Base-by-base conservation (phyloP, 169 alveolate genomes). In the Plasmodium vivax region DNA sequence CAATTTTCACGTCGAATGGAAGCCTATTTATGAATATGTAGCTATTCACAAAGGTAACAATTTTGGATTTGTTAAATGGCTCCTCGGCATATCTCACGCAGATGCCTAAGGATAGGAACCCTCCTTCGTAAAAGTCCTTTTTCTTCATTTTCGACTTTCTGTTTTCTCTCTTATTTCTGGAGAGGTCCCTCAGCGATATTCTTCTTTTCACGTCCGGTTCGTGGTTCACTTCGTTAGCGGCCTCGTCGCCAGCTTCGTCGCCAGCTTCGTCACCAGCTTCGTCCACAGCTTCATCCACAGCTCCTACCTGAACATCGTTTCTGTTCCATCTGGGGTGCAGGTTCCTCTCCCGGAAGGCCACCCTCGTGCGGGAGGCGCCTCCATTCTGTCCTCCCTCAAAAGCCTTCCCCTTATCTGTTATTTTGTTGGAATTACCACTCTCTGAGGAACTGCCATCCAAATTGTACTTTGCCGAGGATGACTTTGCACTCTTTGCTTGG, bases 11-110 rank as follows among this genome's bases (percentile, higher is more conserved):
- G n/a, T 97, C 93, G 79, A 96, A 96, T 1, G 98, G 98, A 82
- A 96, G 92, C 45, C 94, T 95, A 9, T 96, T 96, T 27, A 96
- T 95, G 82, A 97, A 96, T n/a, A 96, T 96, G 84, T 94, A 97
- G 19, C 97, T 94, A 92, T 96, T 95, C n/a, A 96, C 95, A 54
- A 97, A 93, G 51, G 96, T 96, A 19, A 97, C 97, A 41, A 97
- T 96, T 82, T 96, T 97, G 27, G 97, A 93, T 72, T 95, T 93
- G 81, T 95, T 90, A 95, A 92, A 95, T 30, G 98, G 97, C 34
- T 95, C 95, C 45, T 96, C 97, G 38, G 97, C 97, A 82, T 95
- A 96, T 72, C 98, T 92, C 27, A 97, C 97, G 36, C 97, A 96
- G 12, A 96, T 91, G 1, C 98, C 98, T 75, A 96, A 85, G 19